Percentiles rank a stretch among this genome's conserved stretches.
Evolutionary conservation across 345 rosid genomes (phyloP).

Genomic region (Gossypium mustelinum): DNA sequence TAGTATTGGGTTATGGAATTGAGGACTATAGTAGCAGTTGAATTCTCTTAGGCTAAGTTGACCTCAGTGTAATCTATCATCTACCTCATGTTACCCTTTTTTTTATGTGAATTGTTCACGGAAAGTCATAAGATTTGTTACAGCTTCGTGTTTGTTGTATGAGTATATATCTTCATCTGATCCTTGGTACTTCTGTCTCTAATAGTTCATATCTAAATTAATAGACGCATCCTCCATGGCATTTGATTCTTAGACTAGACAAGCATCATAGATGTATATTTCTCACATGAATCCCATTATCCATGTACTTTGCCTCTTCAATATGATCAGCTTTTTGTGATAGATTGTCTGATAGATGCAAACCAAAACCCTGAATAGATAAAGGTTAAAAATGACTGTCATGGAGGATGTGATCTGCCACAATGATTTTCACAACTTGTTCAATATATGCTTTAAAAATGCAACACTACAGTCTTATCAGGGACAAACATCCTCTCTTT

Average conservation of each 20-base stretch:
- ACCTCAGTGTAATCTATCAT: neutral
- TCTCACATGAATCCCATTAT: neutral
- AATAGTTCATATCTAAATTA: too few relatives aligned
- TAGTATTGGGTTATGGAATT: neutral
- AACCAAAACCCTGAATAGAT: neutral
- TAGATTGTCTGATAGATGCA: too few relatives aligned
- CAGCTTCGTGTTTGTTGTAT: neutral
- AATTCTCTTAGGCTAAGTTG: neutral
- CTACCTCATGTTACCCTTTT: neutral
- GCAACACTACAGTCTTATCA: neutral
- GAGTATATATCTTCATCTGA: neutral
- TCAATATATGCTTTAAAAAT: neutral
- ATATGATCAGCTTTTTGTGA: neutral
- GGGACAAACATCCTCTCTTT: neutral
- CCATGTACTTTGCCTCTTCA: neutral
- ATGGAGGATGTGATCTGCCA: neutral
- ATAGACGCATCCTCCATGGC: neutral
- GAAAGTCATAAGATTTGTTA: neutral
- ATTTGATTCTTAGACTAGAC: neutral
- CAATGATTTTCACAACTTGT: neutral
- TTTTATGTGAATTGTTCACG: neutral
- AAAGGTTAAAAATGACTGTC: neutral
- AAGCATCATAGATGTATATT: neutral
- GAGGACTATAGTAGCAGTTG: neutral
- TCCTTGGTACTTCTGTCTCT: too few relatives aligned